These are phyloP conservation scores for Amylostereum areolatum DNA, from an alignment of 1,284 basidiomycete species.

Conservation along the genomic window DNA sequence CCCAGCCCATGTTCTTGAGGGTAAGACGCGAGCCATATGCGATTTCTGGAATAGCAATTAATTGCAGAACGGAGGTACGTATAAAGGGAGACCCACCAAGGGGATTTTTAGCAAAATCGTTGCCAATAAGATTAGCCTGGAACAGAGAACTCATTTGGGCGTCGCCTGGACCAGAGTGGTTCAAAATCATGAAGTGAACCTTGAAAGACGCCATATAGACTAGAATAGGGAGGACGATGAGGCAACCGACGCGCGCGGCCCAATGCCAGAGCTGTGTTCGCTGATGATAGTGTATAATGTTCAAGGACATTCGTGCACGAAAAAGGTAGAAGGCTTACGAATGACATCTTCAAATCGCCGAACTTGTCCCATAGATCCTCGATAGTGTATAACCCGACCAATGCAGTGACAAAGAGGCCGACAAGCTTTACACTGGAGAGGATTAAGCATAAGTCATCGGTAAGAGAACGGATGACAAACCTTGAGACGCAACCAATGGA, in stretches of 20 bases:
- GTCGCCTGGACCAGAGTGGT: slow-evolving; percentile 92
- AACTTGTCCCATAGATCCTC: slow-evolving; percentile 99
- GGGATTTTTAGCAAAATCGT: slow-evolving; percentile 87
- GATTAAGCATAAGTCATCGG: not conserved
- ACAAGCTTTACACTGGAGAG: slow-evolving; percentile 86
- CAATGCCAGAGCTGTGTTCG: slow-evolving; percentile 88
- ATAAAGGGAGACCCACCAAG: slow-evolving; percentile 47
- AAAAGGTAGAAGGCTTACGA: slow-evolving; percentile 43
- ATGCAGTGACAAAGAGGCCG: slow-evolving; percentile 89
- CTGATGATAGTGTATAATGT: slow-evolving; percentile 24
- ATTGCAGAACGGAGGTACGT: not conserved
- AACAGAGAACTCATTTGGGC: slow-evolving; percentile 98
- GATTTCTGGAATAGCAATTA: slow-evolving; percentile 50
- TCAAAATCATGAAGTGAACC: slow-evolving; percentile 91
- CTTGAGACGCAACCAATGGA: slow-evolving; percentile 96
- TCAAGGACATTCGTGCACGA: slow-evolving; percentile 6
- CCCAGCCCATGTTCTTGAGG: slow-evolving; percentile 97
- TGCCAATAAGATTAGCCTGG: slow-evolving; percentile 94
- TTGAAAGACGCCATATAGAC: slow-evolving; percentile 97
- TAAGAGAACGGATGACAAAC: slow-evolving; percentile 29
- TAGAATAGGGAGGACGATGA: slow-evolving; percentile 86
- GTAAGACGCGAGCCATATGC: slow-evolving; percentile 90
- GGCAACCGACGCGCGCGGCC: slow-evolving; percentile 79
- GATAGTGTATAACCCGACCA: slow-evolving; percentile 94
- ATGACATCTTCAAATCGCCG: slow-evolving; percentile 90